phyloP scores from a whole-genome alignment of 108 stramenopile species.

The Pseudonitzschia multiseries region DNA sequence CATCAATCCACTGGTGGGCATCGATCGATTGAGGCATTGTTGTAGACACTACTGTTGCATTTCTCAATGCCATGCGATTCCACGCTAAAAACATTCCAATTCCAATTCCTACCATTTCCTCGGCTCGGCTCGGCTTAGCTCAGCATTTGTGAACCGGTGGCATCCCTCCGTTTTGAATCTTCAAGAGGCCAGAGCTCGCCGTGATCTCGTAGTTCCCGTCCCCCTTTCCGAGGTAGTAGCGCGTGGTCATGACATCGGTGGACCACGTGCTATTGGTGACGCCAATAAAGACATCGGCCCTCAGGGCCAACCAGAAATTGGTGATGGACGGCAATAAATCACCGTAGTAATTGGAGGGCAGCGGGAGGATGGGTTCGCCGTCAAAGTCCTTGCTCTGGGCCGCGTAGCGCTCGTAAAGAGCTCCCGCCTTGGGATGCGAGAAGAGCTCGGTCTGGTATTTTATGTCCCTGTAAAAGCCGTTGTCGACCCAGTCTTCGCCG shows the following conservation, averaged over 20 bases:
- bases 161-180: slow-evolving; percentile 38
- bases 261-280: slow-evolving; percentile 57
- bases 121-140: too few relatives aligned
- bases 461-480: slow-evolving; percentile 24
- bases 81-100: too few relatives aligned
- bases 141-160: slow-evolving; percentile 48
- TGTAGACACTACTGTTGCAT: too few relatives aligned
- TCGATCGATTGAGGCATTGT: too few relatives aligned
- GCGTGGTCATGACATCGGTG: slow-evolving; percentile 66
- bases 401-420: neutral
- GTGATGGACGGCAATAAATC: slow-evolving; percentile 56
- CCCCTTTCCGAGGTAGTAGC: slow-evolving; percentile 57
- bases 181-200: slow-evolving; percentile 12
- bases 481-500: slow-evolving; percentile 39
- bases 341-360: slow-evolving; percentile 30
- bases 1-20: too few relatives aligned
- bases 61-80: too few relatives aligned
- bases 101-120: too few relatives aligned
- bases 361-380: slow-evolving; percentile 4
- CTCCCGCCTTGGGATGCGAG: neutral
- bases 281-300: slow-evolving; percentile 61
- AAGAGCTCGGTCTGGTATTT: neutral
- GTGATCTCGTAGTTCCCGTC: slow-evolving; percentile 43
- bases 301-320: slow-evolving; percentile 63
- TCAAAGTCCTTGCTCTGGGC: neutral